Evolutionary conservation across 768 basidiomycete species (phyloP), one percentile per base, ranked within the genome.

Genomic region (Boletellus ananiceps): DNA sequence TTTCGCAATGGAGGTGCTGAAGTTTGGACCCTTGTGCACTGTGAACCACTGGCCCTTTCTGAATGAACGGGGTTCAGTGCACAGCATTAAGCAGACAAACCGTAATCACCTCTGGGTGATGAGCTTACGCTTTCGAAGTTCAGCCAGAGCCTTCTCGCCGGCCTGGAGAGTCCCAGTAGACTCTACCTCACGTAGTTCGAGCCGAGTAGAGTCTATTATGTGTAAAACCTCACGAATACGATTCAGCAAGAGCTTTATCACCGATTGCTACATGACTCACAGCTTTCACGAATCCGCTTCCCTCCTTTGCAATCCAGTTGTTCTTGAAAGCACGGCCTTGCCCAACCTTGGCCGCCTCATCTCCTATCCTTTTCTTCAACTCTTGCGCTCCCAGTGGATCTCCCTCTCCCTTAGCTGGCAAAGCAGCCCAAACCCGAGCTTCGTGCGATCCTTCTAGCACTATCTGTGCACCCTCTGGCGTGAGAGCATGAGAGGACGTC

Each of bases 21-120:
- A 99, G 39, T 82, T 77, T 5, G 80, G 52, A 2, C 96, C 96
- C 67, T 94, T 95, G 27, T 74, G 71, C 12, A 95, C 88, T 8
- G 84, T 80, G 75, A 93, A 99, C 86, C 93, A 96, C 66, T 95
- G 88, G 2, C 87, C 85, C 73, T 97, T 99, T 72, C 95, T 98
- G 61, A 2, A 39, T 4, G 7, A 37, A 40, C 6, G 5, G 40
- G 19, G 34, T 52, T 50, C 49, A 52, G 53, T 41, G 39, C 6
- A 27, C 35, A 21, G 16, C 36, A 47, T 18, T 34, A 13, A 27
- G 39, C 12, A 32, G 23, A 35, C 23, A 32, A 16, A 23, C 14
- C 0, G 5, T 8, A 8, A 23, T 42, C 63, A 93, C 95, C 83
- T 88, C 68, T 94, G 92, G 13, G 76, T 65, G 45, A 91, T 78